These are phyloP conservation scores for Pestalotiopsis sp. DNA, from an alignment of 2,329 filamentous ascomycete species.

Conservation along the genomic window DNA sequence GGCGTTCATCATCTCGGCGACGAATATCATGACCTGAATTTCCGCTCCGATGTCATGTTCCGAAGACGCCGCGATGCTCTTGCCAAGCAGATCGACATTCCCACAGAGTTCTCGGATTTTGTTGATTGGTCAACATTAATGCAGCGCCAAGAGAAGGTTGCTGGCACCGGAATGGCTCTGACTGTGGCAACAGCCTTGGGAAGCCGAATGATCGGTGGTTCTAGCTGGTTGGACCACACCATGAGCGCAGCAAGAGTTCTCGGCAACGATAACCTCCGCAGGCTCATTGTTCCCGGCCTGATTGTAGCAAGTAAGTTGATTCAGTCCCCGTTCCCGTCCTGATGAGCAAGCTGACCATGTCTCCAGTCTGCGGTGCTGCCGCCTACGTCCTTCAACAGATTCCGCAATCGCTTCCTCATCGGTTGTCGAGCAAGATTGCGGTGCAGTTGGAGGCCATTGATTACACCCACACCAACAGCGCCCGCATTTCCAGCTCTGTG, in stretches of 20 bases:
- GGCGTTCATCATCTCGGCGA: constrained; percentile 87
- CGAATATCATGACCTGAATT: constrained; percentile 81
- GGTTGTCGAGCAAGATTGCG: constrained; percentile 82
- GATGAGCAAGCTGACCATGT: constrained; percentile 31
- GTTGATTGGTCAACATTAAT: constrained; percentile 82
- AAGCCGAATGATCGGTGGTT: constrained; percentile 76
- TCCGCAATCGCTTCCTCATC: constrained; percentile 82
- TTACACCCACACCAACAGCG: constrained; percentile 87
- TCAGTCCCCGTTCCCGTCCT: background rate
- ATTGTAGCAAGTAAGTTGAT: constrained; percentile 70
- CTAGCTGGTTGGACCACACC: constrained; percentile 86
- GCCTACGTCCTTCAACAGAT: constrained; percentile 86
- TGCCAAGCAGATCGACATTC: constrained; percentile 81
- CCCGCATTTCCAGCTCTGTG: constrained; percentile 81
- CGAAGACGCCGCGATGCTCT: constrained; percentile 76
- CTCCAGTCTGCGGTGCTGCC: constrained; percentile 67
- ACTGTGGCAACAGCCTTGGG: constrained; percentile 87
- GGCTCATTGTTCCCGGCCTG: constrained; percentile 77
- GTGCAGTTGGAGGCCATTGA: constrained; percentile 78
- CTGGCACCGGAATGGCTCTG: constrained; percentile 90
- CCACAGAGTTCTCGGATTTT: constrained; percentile 90
- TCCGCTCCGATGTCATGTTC: constrained; percentile 95
- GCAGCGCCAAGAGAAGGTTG: constrained; percentile 91
- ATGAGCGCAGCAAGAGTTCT: constrained; percentile 79
- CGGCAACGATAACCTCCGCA: constrained; percentile 77